These are phyloP conservation scores for Theobroma grandiflorum DNA, from an alignment of 441 rosid genomes.

Conservation along the genomic window DNA sequence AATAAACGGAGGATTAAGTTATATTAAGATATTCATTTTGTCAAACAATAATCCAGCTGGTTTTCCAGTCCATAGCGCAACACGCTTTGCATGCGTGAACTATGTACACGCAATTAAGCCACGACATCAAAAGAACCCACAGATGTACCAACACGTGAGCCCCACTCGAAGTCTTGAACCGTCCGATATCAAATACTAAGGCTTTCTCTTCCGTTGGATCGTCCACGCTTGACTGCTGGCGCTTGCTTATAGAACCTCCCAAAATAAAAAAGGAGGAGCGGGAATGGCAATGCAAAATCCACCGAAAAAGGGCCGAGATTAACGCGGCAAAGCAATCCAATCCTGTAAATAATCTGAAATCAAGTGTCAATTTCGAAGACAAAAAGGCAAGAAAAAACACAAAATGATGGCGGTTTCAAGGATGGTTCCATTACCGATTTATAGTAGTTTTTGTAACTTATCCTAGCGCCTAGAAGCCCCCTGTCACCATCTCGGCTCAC, in stretches of 20 bases:
- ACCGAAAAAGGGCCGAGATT: conserved; percentile 34
- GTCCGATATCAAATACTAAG: not conserved
- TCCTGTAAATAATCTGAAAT: conserved; percentile 9
- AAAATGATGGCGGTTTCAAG: conserved; percentile 25
- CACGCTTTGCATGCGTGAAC: conserved; percentile 8
- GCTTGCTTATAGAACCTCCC: not conserved
- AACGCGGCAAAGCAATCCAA: conserved; percentile 31
- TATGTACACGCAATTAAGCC: not conserved
- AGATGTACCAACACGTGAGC: not conserved
- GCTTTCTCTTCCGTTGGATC: not conserved
- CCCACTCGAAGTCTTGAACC: not conserved
- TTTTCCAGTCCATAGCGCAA: not conserved
- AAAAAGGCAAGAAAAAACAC: not conserved
- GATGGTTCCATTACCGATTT: not conserved
- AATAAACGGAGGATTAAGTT: too few species aligned
- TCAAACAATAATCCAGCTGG: too few species aligned
- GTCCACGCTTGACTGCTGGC: not conserved
- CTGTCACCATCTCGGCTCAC: conserved; percentile 18
- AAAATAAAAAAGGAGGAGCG: conserved; percentile 1
- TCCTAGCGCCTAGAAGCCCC: conserved; percentile 29
- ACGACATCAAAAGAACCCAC: not conserved
- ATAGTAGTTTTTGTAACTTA: conserved; percentile 27
- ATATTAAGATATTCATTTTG: too few species aligned
- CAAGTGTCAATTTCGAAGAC: not conserved
- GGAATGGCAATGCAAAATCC: not conserved